Evolutionary conservation across 139 green algal species (phyloP).

Genomic region (Coelastrella sp.): DNA sequence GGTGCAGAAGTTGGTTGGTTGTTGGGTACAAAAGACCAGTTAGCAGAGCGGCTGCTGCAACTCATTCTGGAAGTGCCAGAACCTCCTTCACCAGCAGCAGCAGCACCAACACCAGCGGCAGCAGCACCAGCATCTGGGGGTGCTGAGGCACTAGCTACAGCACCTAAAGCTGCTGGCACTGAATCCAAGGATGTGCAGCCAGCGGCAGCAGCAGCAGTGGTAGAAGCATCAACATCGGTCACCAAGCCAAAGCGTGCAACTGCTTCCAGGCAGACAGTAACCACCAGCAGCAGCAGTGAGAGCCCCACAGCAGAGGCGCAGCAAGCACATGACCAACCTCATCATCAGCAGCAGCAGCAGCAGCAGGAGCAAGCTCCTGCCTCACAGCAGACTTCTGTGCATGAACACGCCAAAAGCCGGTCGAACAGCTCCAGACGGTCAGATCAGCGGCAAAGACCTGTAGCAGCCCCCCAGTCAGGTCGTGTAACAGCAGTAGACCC

Average conservation of each 20-base stretch:
- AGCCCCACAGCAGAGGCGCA: neutral
- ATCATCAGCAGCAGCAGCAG: conserved; percentile 41
- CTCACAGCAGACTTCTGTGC: neutral
- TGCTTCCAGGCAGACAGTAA: neutral
- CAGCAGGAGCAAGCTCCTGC: neutral
- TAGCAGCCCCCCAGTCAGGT: no score
- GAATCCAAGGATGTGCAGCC: neutral
- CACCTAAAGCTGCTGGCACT: neutral
- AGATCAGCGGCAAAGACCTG: no score
- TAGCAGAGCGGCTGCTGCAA: conserved; percentile 44
- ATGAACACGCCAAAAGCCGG: no score
- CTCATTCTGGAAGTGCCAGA: neutral
- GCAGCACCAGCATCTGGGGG: neutral
- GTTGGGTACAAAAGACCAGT: conserved; percentile 35
- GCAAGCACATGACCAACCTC: neutral
- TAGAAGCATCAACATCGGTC: no score
- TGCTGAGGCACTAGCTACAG: neutral
- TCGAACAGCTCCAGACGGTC: no score
- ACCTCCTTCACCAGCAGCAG: neutral
- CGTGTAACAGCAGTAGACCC: no score
- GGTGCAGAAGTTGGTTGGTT: neutral
- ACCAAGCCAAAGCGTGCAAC: no score
- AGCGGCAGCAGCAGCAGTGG: neutral
- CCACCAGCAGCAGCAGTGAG: neutral
- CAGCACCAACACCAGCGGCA: conserved; percentile 13